phyloP scores from a whole-genome alignment of 345 rosid genomes.

The Gynandropsis gynandra region DNA sequence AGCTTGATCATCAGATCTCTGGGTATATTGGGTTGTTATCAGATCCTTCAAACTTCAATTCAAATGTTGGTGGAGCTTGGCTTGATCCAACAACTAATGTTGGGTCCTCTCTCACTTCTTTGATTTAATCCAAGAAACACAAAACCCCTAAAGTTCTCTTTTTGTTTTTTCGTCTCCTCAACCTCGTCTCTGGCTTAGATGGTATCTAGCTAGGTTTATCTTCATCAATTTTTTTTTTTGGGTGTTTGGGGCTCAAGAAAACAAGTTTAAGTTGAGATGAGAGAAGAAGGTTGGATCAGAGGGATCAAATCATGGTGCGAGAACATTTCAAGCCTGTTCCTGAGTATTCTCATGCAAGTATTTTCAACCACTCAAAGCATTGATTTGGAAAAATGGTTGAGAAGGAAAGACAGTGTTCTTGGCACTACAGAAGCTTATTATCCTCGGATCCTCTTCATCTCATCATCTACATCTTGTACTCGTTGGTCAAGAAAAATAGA shows the following conservation, averaged over 20 bases:
- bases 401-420: conserved; percentile 21
- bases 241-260: conserved; percentile 5
- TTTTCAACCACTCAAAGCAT: conserved; percentile 32
- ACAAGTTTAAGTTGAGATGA: conserved; percentile 30
- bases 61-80: conserved; percentile 46
- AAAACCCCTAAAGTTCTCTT: conserved; percentile 21
- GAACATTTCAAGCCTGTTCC: too few relatives aligned
- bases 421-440: conserved; percentile 60
- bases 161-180: conserved; percentile 37
- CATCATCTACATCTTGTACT: conserved; percentile 35
- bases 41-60: conserved; percentile 45
- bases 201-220: conserved; percentile 28
- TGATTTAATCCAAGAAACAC: conserved; percentile 40
- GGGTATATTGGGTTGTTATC: conserved; percentile 24
- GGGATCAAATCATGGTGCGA: conserved; percentile 70
- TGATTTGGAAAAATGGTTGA: conserved; percentile 36
- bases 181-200: background rate
- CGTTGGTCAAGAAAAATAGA: conserved; percentile 28
- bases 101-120: conserved; percentile 70
- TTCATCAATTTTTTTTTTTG: conserved; percentile 14
- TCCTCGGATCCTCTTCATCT: conserved; percentile 92
- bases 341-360: too few relatives aligned
- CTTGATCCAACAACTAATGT: conserved; percentile 56
- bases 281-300: conserved; percentile 79
- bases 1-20: conserved; percentile 31